A percentile compares a stretch with the other conserved stretches of the same genome.
phyloP scores from a whole-genome alignment of 106 monocot genomes.

The Iris macrosiphon region DNA sequence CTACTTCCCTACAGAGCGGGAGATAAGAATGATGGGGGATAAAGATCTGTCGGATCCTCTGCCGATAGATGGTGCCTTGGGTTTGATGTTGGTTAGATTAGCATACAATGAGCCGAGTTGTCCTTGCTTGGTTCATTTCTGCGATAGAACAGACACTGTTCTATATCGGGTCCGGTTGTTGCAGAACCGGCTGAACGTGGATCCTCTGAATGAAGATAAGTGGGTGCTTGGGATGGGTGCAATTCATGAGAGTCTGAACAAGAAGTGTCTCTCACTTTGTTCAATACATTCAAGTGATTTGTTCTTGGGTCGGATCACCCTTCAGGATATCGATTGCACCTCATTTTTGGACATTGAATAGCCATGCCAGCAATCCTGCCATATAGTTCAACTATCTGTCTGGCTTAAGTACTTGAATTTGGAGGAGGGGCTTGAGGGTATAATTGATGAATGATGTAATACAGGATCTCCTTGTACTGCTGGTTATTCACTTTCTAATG shows the following conservation, averaged over 20 bases:
- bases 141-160: constrained; percentile 40
- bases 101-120: constrained; percentile 30
- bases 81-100: constrained; percentile 65
- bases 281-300: constrained; percentile 71
- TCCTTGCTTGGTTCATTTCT: constrained; percentile 84
- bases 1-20: constrained; percentile 73
- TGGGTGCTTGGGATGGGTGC: constrained; percentile 86
- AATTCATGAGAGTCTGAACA: constrained; percentile 86
- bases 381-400: too few species aligned
- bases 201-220: constrained; percentile 73
- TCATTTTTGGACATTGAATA: constrained; percentile 57
- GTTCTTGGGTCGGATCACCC: constrained; percentile 64
- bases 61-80: constrained; percentile 83
- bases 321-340: constrained; percentile 85
- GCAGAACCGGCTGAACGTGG: constrained; percentile 87
- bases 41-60: constrained; percentile 68
- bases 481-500: too few species aligned
- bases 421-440: too few species aligned
- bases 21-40: constrained; percentile 90
- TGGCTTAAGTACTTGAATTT: too few species aligned
- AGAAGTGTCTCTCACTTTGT: constrained; percentile 81
- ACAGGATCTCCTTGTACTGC: too few species aligned
- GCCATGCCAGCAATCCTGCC: too few species aligned
- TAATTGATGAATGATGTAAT: too few species aligned
- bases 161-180: constrained; percentile 78